Evolutionary conservation across 352 stramenopile species (phyloP).

Genomic region (Globisporangium nagaii): DNA sequence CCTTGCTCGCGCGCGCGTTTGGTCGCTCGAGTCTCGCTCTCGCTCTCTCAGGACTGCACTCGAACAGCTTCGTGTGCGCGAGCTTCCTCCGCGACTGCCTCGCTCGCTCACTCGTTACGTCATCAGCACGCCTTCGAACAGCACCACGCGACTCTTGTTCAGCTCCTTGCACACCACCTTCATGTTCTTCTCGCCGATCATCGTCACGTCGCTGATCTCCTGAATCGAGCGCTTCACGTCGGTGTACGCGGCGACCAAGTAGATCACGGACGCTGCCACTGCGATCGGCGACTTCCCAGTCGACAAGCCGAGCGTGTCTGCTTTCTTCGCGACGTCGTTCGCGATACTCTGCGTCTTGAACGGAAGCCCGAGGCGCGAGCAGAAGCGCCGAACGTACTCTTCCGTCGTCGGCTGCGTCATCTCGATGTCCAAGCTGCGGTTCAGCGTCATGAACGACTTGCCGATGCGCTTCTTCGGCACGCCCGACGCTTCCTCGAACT

Average conservation of each 20-base stretch:
- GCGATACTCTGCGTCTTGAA: conserved; percentile 77
- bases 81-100: background rate
- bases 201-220: conserved; percentile 78
- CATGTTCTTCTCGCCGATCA: conserved; percentile 80
- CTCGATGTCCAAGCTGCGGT: conserved; percentile 48
- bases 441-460: conserved; percentile 74
- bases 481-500: conserved; percentile 70
- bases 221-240: conserved; percentile 75
- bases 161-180: conserved; percentile 84
- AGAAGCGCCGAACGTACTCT: conserved; percentile 76
- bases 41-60: background rate
- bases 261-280: conserved; percentile 74
- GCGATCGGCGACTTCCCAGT: conserved; percentile 66
- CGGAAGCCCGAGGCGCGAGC: conserved; percentile 62
- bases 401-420: conserved; percentile 64
- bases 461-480: conserved; percentile 71
- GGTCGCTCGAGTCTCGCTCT: background rate
- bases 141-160: conserved; percentile 73
- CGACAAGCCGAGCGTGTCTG: conserved; percentile 54
- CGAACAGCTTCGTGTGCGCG: no score
- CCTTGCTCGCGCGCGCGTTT: no score
- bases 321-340: conserved; percentile 70
- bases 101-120: conserved; percentile 22
- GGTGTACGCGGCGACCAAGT: conserved; percentile 78
- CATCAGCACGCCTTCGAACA: conserved; percentile 72